A percentile compares a stretch with the other conserved stretches of the same genome.
These are phyloP conservation scores for Trichoderma citrinoviride DNA, from an alignment of 2,329 filamentous ascomycete species.

Conservation along the genomic window DNA sequence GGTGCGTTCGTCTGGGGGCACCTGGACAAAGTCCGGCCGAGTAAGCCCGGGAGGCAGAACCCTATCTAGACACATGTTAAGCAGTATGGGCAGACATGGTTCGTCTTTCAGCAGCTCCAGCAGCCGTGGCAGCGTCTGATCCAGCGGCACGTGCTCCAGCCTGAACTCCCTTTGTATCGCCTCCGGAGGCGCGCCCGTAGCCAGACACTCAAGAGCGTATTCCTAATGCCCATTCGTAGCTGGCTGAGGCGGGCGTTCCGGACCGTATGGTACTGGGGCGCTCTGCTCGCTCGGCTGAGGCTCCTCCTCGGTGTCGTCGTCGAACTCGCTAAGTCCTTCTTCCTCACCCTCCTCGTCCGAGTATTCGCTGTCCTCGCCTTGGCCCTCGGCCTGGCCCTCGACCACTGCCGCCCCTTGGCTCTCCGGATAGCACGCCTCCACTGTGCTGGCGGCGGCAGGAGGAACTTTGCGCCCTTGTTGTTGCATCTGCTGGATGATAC, in stretches of 20 bases:
- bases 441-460: conserved; percentile 57
- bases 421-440: conserved; percentile 59
- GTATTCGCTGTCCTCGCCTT: conserved; percentile 63
- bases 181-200: neutral
- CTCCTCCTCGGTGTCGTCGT: conserved; percentile 59
- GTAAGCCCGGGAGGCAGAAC: neutral
- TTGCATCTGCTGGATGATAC: conserved; percentile 95
- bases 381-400: conserved; percentile 34
- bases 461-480: conserved; percentile 79
- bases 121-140: neutral
- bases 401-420: conserved; percentile 45
- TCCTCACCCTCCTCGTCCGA: conserved; percentile 61
- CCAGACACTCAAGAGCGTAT: conserved; percentile 24
- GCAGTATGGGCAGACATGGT: conserved; percentile 3
- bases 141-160: neutral
- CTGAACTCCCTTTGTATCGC: neutral
- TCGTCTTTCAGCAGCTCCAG: conserved; percentile 2
- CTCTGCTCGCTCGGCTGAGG: conserved; percentile 36
- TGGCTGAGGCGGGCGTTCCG: conserved; percentile 47
- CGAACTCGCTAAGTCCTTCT: conserved; percentile 63
- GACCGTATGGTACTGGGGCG: conserved; percentile 45
- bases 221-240: conserved; percentile 47
- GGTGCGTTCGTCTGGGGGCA: neutral
- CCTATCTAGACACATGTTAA: conserved; percentile 8
- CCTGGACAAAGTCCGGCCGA: conserved; percentile 5